These are phyloP conservation scores for Allantophomopsis lycopodina DNA, from an alignment of 2,329 filamentous ascomycete genomes.

Conservation along the genomic window DNA sequence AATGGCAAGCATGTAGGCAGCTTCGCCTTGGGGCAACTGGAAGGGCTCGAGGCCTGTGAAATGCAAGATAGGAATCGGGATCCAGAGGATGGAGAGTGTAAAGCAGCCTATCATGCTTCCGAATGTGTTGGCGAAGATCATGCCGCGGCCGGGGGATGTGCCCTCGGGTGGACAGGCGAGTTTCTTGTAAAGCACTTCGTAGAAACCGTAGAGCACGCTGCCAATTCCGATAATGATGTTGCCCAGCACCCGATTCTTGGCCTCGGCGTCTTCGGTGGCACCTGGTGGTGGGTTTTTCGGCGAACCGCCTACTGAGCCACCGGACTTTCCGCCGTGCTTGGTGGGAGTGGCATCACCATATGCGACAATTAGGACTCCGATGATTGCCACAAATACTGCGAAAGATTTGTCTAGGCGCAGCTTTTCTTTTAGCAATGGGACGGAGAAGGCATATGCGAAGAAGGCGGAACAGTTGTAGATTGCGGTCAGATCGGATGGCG, in stretches of 20 bases:
- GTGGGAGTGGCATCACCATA: conserved; percentile 60
- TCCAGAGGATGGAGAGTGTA: conserved; percentile 79
- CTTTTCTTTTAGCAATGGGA: conserved; percentile 77
- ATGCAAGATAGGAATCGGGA: conserved; percentile 79
- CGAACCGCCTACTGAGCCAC: conserved; percentile 33
- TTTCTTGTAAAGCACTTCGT: conserved; percentile 94
- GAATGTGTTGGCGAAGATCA: conserved; percentile 91
- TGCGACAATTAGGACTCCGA: conserved; percentile 85
- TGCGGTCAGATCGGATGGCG: conserved; percentile 83
- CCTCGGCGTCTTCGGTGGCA: conserved; percentile 28
- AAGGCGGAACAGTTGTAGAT: conserved; percentile 99
- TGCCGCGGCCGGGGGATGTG: conserved; percentile 70
- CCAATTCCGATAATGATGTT: conserved; percentile 88
- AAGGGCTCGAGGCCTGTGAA: conserved; percentile 68
- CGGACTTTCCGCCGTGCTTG: conserved; percentile 39
- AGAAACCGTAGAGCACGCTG: conserved; percentile 87
- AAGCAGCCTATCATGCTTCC: conserved; percentile 78
- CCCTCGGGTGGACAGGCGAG: conserved; percentile 88
- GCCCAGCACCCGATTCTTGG: conserved; percentile 59
- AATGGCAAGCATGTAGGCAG: conserved; percentile 67
- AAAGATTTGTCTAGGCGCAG: conserved; percentile 73
- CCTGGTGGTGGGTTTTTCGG: conserved; percentile 13
- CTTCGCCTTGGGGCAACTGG: conserved; percentile 63
- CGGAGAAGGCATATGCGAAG: conserved; percentile 94
- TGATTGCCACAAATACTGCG: conserved; percentile 75